Percentiles rank a stretch among this genome's conserved stretches.
These are phyloP conservation scores for Sporothrix pallida DNA, from an alignment of 2,329 filamentous ascomycete species.

Conservation along the genomic window DNA sequence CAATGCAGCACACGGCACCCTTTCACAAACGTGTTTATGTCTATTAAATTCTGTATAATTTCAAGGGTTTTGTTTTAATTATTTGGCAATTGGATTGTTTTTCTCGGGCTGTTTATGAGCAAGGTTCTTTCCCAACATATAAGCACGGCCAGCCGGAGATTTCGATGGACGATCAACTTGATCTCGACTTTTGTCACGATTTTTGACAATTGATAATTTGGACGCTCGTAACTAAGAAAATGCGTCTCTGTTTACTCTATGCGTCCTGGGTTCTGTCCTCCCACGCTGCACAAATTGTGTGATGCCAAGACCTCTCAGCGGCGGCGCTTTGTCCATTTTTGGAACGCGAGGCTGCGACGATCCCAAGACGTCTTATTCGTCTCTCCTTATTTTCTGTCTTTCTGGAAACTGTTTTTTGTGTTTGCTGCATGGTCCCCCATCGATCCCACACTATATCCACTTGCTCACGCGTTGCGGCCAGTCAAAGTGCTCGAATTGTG, in stretches of 20 bases:
- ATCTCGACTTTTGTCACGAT: conserved; percentile 2
- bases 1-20: not conserved
- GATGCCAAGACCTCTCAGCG: conserved; percentile 24
- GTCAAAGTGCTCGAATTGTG: not conserved
- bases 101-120: not conserved
- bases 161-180: not conserved
- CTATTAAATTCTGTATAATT: not conserved
- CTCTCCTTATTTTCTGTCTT: not conserved
- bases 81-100: not conserved
- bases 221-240: too few relatives aligned
- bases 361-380: not conserved
- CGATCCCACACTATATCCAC: conserved; percentile 5
- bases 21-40: not conserved
- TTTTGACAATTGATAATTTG: not conserved
- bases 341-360: conserved; percentile 24
- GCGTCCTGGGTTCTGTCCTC: not conserved
- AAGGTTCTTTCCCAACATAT: not conserved
- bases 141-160: not conserved
- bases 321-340: conserved; percentile 23
- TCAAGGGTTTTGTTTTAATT: not conserved
- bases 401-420: not conserved
- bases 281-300: not conserved
- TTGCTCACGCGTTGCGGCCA: conserved; percentile 9
- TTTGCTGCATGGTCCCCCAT: conserved; percentile 13
- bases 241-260: too few relatives aligned